These are phyloP conservation scores for Trametes hirsuta DNA, from an alignment of 1,284 basidiomycete species.

Conservation along the genomic window DNA sequence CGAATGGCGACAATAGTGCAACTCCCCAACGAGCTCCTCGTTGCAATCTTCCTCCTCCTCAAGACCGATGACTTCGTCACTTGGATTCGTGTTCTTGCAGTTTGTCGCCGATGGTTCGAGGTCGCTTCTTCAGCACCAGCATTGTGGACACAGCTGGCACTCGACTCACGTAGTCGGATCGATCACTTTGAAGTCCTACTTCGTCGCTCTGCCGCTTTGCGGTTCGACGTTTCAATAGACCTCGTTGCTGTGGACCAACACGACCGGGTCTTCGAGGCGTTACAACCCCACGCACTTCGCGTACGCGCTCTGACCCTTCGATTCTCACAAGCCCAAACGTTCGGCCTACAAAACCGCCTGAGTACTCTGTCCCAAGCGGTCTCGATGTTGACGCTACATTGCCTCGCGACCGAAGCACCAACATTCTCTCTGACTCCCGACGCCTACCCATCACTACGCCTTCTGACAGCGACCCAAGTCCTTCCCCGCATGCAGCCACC, in stretches of 20 bases:
- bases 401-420: background rate
- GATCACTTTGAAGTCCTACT: background rate
- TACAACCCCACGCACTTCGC: background rate
- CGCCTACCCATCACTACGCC: background rate
- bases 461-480: background rate
- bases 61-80: background rate
- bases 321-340: background rate
- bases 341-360: background rate
- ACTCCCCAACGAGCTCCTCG: constrained; percentile 1
- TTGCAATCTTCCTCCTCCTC: background rate
- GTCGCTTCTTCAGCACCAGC: background rate
- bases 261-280: background rate
- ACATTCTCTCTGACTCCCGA: background rate
- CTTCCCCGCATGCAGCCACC: background rate
- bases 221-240: background rate
- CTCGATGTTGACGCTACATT: background rate
- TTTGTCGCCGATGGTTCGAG: constrained; percentile 7
- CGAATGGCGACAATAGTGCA: too few relatives aligned
- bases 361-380: background rate
- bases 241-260: background rate
- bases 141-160: background rate
- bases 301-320: background rate
- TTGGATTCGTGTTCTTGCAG: constrained; percentile 1
- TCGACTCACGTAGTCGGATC: background rate
- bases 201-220: background rate